Evolutionary conservation across 148 eudicot species (phyloP), one percentile per base, ranked within the genome.

Genomic region (Rhododendron ferrugineum): DNA sequence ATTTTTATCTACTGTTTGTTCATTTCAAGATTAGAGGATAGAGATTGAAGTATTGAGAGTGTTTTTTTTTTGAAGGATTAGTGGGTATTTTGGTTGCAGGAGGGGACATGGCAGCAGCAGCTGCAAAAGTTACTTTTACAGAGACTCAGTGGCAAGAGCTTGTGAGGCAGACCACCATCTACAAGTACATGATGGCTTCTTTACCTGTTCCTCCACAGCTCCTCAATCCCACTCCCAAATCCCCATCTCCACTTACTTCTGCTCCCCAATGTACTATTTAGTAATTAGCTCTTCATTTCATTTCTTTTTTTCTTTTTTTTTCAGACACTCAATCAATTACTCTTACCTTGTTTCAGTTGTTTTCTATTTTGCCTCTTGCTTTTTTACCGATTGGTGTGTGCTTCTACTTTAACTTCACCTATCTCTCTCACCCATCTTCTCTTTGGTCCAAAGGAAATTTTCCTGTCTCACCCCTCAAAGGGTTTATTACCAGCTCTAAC

Each of bases 181-280:
- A 80, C 91, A 93, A 91, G 89, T 94, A 94, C 90, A 93, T 95
- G 86, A 90, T 91, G 92, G 90, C 95, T 42, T 93, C 93, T 14
- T 80, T 89, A 46, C 95, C 97, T 60, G 94, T 94, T 78, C 98
- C 98, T 80, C 89, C 91, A 84, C 89, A 93, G 36, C 95, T 95
- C 56, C 91, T 95, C 40, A 18, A 87, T 15, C 91, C 93, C 11
- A 84, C 89, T 60, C 37, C 90, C 72, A 82, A 79, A 78, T 10
- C 78, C 87, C 83, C 88, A 52, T 37, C 86, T 26, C 79, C 42
- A n/a, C 26, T 60, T 82, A 40, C 85, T 46, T 10, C 62, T 82
- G 13, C 73, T 82, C 87, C 89, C 56, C 89, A 87, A 87, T 86
- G 86, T 54, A 87, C 84, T 87, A 6, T 6, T 40, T 5, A 82